Conservation (phyloP, 75 land plant genomes). For the Sequoiadendron giganteum region DNA sequence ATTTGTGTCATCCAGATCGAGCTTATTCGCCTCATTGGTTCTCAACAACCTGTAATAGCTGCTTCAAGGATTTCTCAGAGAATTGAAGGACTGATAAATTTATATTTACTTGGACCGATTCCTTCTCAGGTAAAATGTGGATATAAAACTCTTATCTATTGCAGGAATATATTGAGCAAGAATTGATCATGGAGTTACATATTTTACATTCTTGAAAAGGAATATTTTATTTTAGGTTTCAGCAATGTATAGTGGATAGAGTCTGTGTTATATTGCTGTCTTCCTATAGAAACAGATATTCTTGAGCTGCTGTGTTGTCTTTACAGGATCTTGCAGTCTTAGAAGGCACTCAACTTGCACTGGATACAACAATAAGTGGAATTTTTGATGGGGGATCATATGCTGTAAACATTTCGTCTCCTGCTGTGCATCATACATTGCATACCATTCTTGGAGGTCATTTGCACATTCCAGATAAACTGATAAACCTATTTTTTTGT, state of each 20-base stretch:
- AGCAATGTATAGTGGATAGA: background rate
- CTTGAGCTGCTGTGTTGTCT: background rate
- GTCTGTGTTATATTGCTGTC: background rate
- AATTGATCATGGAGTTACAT: background rate
- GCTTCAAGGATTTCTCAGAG: slow-evolving; percentile 61
- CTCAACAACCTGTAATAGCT: slow-evolving; percentile 63
- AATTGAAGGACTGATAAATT: slow-evolving; percentile 35
- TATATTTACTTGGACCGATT: slow-evolving; percentile 4
- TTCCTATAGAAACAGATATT: background rate
- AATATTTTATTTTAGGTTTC: background rate
- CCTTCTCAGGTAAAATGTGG: slow-evolving; percentile 46
- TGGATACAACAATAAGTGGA: slow-evolving; percentile 68
- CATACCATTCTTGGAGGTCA: slow-evolving; percentile 47
- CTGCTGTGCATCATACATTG: slow-evolving; percentile 33
- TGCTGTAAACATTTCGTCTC: slow-evolving; percentile 9
- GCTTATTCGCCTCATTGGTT: slow-evolving; percentile 60
- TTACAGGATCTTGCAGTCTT: slow-evolving; percentile 58
- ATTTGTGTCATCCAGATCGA: slow-evolving; percentile 60
- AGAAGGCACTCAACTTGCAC: slow-evolving; percentile 70
- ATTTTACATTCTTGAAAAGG: background rate
- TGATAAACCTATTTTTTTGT: background rate
- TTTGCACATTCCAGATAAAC: slow-evolving; percentile 1
- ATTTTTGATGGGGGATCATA: slow-evolving; percentile 54
- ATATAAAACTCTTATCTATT: background rate
- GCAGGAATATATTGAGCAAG: background rate